A percentile compares a stretch with the other conserved stretches of the same genome.
These are phyloP conservation scores for Pythium brachiatum DNA, from an alignment of 352 stramenopile species.

Conservation along the genomic window DNA sequence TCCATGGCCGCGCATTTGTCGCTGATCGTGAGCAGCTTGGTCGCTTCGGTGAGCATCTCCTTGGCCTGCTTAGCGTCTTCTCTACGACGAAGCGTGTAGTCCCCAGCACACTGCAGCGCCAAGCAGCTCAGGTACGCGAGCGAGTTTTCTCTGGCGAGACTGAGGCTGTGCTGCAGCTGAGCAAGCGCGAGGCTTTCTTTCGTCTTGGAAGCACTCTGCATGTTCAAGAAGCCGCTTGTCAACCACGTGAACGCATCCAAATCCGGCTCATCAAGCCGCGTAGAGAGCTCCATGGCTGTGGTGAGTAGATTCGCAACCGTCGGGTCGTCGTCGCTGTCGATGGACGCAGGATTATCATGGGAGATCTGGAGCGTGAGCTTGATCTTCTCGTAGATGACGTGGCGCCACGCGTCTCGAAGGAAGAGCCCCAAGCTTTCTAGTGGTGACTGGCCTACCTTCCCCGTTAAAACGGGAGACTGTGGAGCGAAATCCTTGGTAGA, in stretches of 20 bases:
- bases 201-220: slow-evolving; percentile 13
- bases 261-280: slow-evolving; percentile 44
- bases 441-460: too few species aligned
- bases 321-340: slow-evolving; percentile 16
- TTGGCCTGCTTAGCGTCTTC: slow-evolving; percentile 10
- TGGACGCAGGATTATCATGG: slow-evolving; percentile 23
- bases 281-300: slow-evolving; percentile 38
- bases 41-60: slow-evolving; percentile 31
- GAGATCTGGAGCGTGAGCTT: slow-evolving; percentile 42
- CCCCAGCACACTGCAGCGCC: slow-evolving; percentile 36
- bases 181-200: slow-evolving; percentile 26
- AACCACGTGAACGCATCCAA: slow-evolving; percentile 45
- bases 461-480: slow-evolving; percentile 7
- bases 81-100: slow-evolving; percentile 20
- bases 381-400: slow-evolving; percentile 36
- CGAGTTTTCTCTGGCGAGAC: slow-evolving; percentile 35
- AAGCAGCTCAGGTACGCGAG: slow-evolving; percentile 33
- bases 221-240: slow-evolving; percentile 43
- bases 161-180: slow-evolving; percentile 35
- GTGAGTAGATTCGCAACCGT: slow-evolving; percentile 33
- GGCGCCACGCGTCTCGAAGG: slow-evolving; percentile 35
- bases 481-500: not conserved
- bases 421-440: slow-evolving; percentile 9
- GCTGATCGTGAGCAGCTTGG: slow-evolving; percentile 26
- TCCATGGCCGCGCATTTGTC: slow-evolving; percentile 24